Conservation (phyloP, 768 basidiomycete species). For the Dendrothele bispora region DNA sequence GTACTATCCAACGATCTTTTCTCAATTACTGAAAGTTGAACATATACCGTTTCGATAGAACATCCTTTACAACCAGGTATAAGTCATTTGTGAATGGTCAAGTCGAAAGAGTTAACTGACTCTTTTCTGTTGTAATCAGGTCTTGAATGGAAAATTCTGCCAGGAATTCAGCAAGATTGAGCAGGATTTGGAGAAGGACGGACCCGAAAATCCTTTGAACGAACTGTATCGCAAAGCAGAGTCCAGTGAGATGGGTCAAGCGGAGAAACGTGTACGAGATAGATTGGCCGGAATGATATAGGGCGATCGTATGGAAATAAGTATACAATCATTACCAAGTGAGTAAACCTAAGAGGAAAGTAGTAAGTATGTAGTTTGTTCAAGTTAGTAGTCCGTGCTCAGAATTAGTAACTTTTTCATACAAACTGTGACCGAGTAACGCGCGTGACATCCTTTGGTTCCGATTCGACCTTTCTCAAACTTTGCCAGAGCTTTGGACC, state of each 20-base stretch:
- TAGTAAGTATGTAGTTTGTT: too few relatives aligned
- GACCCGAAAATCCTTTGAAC: conserved; percentile 53
- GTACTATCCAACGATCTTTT: too few relatives aligned
- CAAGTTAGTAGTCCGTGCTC: too few relatives aligned
- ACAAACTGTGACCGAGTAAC: too few relatives aligned
- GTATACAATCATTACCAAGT: too few relatives aligned
- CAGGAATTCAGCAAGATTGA: conserved; percentile 55
- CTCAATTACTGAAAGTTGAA: too few relatives aligned
- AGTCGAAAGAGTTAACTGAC: too few relatives aligned
- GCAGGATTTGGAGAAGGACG: conserved; percentile 55
- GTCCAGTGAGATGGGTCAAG: conserved; percentile 53
- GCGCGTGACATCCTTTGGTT: background rate
- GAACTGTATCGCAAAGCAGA: conserved; percentile 50
- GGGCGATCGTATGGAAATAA: background rate
- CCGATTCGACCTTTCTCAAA: background rate
- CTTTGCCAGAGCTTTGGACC: background rate
- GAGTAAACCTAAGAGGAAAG: too few relatives aligned
- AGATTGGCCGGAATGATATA: conserved; percentile 43
- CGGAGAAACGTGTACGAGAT: conserved; percentile 57
- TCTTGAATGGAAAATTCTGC: conserved; percentile 61
- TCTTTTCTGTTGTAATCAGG: conserved; percentile 28
- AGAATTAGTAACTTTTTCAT: too few relatives aligned
- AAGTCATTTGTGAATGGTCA: conserved; percentile 8
- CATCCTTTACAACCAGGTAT: conserved; percentile 56
- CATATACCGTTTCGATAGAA: too few relatives aligned